Percentiles rank a stretch among this genome's conserved stretches.
phyloP scores from a whole-genome alignment of 257 asterid genomes.

The Plantago ovata region DNA sequence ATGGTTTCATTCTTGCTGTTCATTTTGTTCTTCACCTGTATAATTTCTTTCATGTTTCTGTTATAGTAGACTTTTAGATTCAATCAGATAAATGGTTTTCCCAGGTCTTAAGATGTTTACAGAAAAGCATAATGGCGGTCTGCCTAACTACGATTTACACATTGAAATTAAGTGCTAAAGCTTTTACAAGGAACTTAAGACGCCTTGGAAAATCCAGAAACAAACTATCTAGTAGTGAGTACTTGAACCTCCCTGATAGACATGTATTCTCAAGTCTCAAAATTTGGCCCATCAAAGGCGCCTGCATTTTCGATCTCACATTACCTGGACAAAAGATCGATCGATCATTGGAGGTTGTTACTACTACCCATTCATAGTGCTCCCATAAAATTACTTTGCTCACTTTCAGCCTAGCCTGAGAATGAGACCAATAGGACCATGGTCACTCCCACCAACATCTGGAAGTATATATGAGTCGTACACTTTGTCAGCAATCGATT shows the following conservation, averaged over 20 bases:
- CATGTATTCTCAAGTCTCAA: not conserved
- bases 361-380: not conserved
- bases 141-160: no score
- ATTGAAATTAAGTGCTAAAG: no score
- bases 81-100: no score
- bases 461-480: slow-evolving; percentile 88
- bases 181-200: not conserved
- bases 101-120: no score
- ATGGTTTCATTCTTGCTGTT: not conserved
- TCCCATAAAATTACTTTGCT: not conserved
- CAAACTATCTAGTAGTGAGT: not conserved
- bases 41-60: no score
- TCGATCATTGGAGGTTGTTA: not conserved
- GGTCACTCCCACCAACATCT: slow-evolving; percentile 87
- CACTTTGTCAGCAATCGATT: slow-evolving; percentile 58
- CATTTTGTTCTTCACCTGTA: not conserved
- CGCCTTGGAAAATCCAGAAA: not conserved
- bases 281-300: not conserved
- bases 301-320: not conserved
- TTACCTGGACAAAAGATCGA: not conserved
- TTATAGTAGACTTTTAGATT: no score
- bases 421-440: slow-evolving; percentile 80
- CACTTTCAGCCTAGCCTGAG: slow-evolving; percentile 39
- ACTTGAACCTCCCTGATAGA: not conserved
- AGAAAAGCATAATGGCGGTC: no score